Conservation (phyloP, 768 basidiomycete genomes). For the Leccinum arenicola region DNA sequence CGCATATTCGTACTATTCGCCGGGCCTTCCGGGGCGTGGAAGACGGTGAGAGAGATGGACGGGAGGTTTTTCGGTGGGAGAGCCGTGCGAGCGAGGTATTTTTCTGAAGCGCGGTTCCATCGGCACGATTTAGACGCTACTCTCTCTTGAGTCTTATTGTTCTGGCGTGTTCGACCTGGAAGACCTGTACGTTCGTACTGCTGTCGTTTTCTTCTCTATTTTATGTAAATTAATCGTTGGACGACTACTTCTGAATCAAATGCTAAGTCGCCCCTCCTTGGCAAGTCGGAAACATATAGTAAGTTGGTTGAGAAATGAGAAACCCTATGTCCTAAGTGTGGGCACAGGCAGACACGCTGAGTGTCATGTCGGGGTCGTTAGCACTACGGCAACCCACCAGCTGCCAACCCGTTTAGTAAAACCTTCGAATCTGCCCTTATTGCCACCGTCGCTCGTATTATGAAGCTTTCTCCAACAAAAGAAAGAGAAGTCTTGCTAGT, state of each 20-base stretch:
- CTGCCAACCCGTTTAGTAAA: not conserved
- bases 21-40: constrained; percentile 94
- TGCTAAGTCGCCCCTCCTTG: not conserved
- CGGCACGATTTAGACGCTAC: constrained; percentile 49
- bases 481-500: not conserved
- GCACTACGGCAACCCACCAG: not conserved
- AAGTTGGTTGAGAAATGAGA: too few species aligned
- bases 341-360: too few species aligned
- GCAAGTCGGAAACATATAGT: too few species aligned
- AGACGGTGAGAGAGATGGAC: constrained; percentile 89
- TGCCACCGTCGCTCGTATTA: not conserved
- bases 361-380: too few species aligned
- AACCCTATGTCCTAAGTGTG: too few species aligned
- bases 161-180: not conserved
- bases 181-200: not conserved
- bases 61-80: constrained; percentile 91
- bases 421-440: not conserved
- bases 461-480: not conserved
- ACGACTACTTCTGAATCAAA: not conserved
- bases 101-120: constrained; percentile 56
- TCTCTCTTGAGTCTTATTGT: constrained; percentile 14
- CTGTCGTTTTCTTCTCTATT: not conserved
- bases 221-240: not conserved
- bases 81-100: constrained; percentile 80
- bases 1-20: constrained; percentile 90